These are phyloP conservation scores for Serendipita indica DNA, from an alignment of 768 basidiomycete species.

Conservation along the genomic window DNA sequence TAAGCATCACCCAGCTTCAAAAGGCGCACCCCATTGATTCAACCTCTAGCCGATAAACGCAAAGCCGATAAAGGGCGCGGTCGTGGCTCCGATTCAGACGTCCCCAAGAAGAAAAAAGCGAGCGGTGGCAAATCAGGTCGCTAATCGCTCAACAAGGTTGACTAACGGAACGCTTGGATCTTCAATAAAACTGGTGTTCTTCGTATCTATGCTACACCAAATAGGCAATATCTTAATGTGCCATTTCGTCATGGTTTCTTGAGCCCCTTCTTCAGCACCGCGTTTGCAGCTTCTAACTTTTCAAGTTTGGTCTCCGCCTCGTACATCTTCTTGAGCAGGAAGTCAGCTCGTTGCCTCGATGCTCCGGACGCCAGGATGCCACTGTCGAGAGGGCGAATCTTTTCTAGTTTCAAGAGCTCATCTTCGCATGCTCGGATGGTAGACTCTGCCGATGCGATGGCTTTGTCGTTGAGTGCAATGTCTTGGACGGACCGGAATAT, in stretches of 20 bases:
- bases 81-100: conserved; percentile 24
- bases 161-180: background rate
- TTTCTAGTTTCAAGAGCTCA: conserved; percentile 54
- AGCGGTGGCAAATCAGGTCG: background rate
- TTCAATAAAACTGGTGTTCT: background rate
- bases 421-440: conserved; percentile 59
- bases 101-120: conserved; percentile 27
- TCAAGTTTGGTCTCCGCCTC: conserved; percentile 54
- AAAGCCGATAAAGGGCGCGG: conserved; percentile 21
- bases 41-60: conserved; percentile 33
- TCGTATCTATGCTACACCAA: background rate
- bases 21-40: conserved; percentile 3
- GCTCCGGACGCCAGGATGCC: conserved; percentile 36
- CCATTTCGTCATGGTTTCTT: background rate
- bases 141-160: background rate
- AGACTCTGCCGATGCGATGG: conserved; percentile 39
- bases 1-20: conserved; percentile 21
- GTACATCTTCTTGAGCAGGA: conserved; percentile 62
- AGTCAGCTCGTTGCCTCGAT: conserved; percentile 43
- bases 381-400: conserved; percentile 26
- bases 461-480: conserved; percentile 59
- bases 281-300: conserved; percentile 54
- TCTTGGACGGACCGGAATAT: conserved; percentile 73
- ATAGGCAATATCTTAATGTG: background rate
- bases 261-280: conserved; percentile 37